Conservation (phyloP, 2,329 filamentous ascomycete species). For the Huntiella omanensis region DNA sequence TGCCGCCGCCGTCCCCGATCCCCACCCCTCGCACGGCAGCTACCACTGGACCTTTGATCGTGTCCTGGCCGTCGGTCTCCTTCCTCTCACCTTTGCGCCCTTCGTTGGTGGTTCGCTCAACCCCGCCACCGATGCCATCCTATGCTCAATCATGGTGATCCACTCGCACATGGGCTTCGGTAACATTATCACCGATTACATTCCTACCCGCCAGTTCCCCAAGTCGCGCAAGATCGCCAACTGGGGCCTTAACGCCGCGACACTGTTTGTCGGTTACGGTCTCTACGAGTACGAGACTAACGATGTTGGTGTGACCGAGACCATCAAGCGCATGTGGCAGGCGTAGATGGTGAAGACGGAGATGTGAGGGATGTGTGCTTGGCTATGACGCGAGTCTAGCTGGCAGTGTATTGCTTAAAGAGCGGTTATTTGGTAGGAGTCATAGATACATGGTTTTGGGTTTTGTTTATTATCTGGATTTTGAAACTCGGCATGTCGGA, state of each 20-base stretch:
- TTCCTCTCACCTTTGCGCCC: slow-evolving; percentile 75
- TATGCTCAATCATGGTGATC: slow-evolving; percentile 66
- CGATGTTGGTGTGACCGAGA: slow-evolving; percentile 85
- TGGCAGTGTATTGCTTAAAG: neutral
- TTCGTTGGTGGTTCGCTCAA: slow-evolving; percentile 86
- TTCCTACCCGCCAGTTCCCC: slow-evolving; percentile 54
- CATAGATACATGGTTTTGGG: slow-evolving; percentile 6
- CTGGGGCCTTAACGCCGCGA: slow-evolving; percentile 65
- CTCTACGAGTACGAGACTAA: slow-evolving; percentile 99
- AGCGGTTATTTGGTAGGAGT: slow-evolving; percentile 1
- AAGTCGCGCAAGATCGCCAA: slow-evolving; percentile 44
- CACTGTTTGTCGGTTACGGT: slow-evolving; percentile 65
- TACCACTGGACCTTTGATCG: slow-evolving; percentile 99
- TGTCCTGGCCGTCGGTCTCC: slow-evolving; percentile 56
- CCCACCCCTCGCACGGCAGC: slow-evolving; percentile 67
- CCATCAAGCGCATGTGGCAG: slow-evolving; percentile 73
- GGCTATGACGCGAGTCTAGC: neutral
- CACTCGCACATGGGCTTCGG: slow-evolving; percentile 96
- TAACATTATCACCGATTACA: slow-evolving; percentile 78
- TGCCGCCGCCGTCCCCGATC: slow-evolving; percentile 51
- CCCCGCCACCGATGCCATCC: slow-evolving; percentile 67
- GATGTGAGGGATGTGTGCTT: neutral
- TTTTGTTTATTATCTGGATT: slow-evolving; percentile 7
- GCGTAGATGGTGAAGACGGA: slow-evolving; percentile 29
- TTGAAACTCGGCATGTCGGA: neutral